Conservation (phyloP, 2,329 filamentous ascomycete genomes). For the Diaporthe humulicola region DNA sequence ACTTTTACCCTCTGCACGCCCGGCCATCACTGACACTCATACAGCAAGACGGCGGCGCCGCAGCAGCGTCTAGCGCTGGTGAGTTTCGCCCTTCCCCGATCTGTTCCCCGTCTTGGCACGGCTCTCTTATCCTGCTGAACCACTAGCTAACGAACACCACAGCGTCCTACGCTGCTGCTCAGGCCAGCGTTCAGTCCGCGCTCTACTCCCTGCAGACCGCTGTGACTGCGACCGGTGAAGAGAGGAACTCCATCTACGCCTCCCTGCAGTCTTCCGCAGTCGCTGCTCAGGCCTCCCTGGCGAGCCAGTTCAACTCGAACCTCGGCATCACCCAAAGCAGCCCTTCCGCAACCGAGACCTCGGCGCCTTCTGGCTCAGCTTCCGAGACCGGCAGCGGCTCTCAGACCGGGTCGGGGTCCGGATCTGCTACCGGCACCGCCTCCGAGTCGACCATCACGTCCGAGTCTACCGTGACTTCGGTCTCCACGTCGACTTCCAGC, state of each 20-base stretch:
- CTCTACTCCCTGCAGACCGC: conserved; percentile 18
- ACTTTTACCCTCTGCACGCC: background rate
- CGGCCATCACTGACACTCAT: background rate
- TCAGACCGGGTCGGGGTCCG: background rate
- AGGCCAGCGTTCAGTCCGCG: conserved; percentile 25
- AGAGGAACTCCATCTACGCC: conserved; percentile 28
- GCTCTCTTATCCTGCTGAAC: background rate
- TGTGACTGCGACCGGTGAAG: conserved; percentile 25
- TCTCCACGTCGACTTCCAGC: background rate
- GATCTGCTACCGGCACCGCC: background rate
- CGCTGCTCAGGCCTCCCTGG: conserved; percentile 23
- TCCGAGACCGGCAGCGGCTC: background rate
- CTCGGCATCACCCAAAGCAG: conserved; percentile 15
- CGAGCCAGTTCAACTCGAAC: conserved; percentile 8
- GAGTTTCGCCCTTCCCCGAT: background rate
- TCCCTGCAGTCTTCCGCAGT: conserved; percentile 30
- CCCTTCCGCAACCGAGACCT: conserved; percentile 1
- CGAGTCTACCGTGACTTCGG: background rate
- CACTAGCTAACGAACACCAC: background rate
- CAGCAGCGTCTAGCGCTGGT: conserved; percentile 25
- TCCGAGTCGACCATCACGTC: conserved; percentile 12
- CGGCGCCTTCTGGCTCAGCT: background rate
- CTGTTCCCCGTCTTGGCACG: background rate
- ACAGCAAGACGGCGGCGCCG: conserved; percentile 21
- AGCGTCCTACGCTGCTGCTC: conserved; percentile 23